Conservation (phyloP, 768 basidiomycete species). For the Boletales sp. region DNA sequence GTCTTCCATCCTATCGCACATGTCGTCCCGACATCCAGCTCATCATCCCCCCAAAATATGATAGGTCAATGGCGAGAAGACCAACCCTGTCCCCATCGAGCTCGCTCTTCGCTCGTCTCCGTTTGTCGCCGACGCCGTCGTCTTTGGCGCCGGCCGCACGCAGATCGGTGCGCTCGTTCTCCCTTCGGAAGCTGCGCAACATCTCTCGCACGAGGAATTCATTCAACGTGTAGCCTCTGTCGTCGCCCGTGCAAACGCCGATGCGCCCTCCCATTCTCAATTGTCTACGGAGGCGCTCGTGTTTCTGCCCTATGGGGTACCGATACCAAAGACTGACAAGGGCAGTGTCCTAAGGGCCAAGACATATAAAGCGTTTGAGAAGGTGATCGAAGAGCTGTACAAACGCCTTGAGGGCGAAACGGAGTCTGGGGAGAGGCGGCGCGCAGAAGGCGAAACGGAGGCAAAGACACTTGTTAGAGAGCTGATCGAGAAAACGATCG, state of each 20-base stretch:
- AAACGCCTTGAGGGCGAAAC: conserved; percentile 40
- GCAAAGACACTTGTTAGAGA: too few relatives aligned
- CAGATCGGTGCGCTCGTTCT: conserved; percentile 50
- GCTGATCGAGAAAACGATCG: too few relatives aligned
- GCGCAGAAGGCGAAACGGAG: conserved; percentile 1
- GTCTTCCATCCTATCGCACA: too few relatives aligned
- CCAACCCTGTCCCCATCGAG: conserved; percentile 54
- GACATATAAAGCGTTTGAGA: conserved; percentile 49
- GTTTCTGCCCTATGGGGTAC: conserved; percentile 43
- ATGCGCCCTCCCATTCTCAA: conserved; percentile 51
- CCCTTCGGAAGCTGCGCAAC: conserved; percentile 39
- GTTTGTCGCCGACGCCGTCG: conserved; percentile 48
- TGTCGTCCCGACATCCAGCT: too few relatives aligned
- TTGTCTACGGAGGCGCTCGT: conserved; percentile 49
- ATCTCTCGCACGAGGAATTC: conserved; percentile 25
- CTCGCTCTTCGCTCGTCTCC: conserved; percentile 48
- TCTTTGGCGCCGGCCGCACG: conserved; percentile 48
- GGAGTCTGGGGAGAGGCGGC: conserved; percentile 18
- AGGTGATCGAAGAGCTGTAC: conserved; percentile 39
- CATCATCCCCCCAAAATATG: neutral
- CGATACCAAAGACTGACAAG: conserved; percentile 51
- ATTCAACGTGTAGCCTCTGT: conserved; percentile 37
- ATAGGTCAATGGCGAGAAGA: conserved; percentile 48
- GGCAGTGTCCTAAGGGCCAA: conserved; percentile 46
- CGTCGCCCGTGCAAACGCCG: conserved; percentile 45